These are phyloP conservation scores for Talaromyces borbonicus DNA, from an alignment of 495 filamentous ascomycete genomes.

Conservation along the genomic window DNA sequence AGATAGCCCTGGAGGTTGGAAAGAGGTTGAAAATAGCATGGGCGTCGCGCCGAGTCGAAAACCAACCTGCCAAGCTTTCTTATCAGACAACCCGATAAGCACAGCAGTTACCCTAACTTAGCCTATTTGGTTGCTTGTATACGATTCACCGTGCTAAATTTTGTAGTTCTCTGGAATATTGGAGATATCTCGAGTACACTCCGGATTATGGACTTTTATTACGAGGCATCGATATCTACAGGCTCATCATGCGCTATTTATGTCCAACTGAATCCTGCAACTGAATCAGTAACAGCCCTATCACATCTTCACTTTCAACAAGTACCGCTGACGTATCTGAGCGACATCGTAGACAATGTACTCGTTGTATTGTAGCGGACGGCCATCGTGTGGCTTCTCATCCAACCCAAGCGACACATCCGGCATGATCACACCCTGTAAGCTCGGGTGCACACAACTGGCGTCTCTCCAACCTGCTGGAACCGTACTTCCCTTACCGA, in stretches of 20 bases:
- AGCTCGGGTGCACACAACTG: conserved; percentile 43
- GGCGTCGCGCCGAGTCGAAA: background rate
- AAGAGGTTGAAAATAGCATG: background rate
- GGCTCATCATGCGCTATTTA: too few species aligned
- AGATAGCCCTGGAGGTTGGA: background rate
- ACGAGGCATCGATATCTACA: background rate
- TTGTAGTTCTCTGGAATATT: too few species aligned
- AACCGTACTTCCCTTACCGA: conserved; percentile 50
- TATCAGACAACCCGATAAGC: conserved; percentile 8
- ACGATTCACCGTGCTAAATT: background rate
- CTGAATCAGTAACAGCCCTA: too few species aligned
- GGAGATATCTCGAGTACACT: too few species aligned
- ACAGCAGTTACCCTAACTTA: conserved; percentile 4
- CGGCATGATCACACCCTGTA: conserved; percentile 58
- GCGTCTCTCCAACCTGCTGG: conserved; percentile 73
- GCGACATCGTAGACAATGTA: conserved; percentile 74
- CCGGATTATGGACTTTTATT: background rate
- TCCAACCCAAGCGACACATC: conserved; percentile 13
- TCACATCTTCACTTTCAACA: conserved; percentile 52
- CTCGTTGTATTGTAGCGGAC: conserved; percentile 37
- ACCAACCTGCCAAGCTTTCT: background rate
- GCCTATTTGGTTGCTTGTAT: background rate
- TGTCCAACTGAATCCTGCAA: too few species aligned
- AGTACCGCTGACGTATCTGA: conserved; percentile 68
- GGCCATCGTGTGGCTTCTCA: conserved; percentile 4